Base-by-base conservation (phyloP, 495 filamentous ascomycete species). In the Hyaloscypha finlandica region DNA sequence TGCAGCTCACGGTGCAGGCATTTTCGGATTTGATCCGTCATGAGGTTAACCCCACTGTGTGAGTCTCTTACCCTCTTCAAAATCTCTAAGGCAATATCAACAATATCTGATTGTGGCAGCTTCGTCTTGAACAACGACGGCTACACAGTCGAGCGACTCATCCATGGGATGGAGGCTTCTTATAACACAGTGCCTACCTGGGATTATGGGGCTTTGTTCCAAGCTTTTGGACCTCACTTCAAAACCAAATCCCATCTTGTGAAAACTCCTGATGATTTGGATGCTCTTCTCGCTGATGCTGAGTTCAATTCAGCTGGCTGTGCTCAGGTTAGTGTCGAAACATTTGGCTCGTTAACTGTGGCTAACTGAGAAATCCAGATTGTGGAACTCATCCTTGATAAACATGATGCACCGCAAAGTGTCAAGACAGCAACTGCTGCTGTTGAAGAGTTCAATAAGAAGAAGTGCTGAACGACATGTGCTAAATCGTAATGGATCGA, bases 111-210 rank as follows among this genome's bases (percentile, higher is more conserved):
- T 29, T 58, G n/a, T 25, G n/a, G 42, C 68, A 63, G 57, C 33
- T 82, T 86, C 71, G 71, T 85, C 58, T 69, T 85, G 31, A 80
- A 78, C 72, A 85, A 85, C 66, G 72, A 75, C 8, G 83, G 83
- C 6, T 85, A 83, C 71, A 84, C 83, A 0, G 76, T 84, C 55
- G 83, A 86, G 75, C 80, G 83, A 22, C 75, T 69, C 68, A 83
- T 85, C 64, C 77, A 83, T 61, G 82, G 83, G 51, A 74, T 71
- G 78, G 65, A 80, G 37, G 77, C 75, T 4, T 20, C 22, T 0
- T 85, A 85, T 71, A 86, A 85, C 65, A 78, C 81, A 31, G 68
- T 85, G 12, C 48, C 67, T n/a, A 59, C 67, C 22, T 83, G 81
- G 81, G 69, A 78, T 53, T 82, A 81, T 68, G 74, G 70, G 35